Conservation (phyloP, 2,329 filamentous ascomycete species). For the Phaeosphaeriaceae sp. region DNA sequence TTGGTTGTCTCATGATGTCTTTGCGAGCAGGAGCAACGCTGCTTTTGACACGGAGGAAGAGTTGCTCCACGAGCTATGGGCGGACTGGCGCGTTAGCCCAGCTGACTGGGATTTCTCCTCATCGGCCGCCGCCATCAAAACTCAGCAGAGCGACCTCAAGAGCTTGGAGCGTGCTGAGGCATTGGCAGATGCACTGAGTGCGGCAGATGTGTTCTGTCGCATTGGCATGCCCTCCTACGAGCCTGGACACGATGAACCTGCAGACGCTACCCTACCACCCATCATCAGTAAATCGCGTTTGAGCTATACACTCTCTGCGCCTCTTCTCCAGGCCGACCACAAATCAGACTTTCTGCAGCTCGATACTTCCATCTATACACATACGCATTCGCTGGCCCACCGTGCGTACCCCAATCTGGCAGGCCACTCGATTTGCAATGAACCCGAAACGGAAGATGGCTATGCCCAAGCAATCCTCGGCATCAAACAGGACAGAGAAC, state of each 20-base stretch:
- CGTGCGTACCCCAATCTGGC: constrained; percentile 18
- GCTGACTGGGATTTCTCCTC: constrained; percentile 58
- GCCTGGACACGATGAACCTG: constrained; percentile 48
- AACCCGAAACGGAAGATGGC: constrained; percentile 18
- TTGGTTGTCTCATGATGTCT: constrained; percentile 70
- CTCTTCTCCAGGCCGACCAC: constrained; percentile 62
- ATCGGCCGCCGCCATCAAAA: background rate
- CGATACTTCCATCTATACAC: constrained; percentile 43
- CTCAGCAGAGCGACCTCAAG: background rate
- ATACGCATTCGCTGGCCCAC: constrained; percentile 27
- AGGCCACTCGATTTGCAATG: background rate
- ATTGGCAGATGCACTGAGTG: constrained; percentile 69
- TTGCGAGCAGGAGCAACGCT: constrained; percentile 48
- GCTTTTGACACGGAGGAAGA: constrained; percentile 66
- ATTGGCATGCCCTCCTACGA: constrained; percentile 55
- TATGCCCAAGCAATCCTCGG: constrained; percentile 39
- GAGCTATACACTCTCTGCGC: constrained; percentile 63
- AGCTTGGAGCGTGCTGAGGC: constrained; percentile 60
- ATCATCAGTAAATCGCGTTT: constrained; percentile 62
- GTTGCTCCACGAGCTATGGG: constrained; percentile 69
- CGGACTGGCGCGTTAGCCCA: constrained; percentile 72
- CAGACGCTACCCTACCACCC: constrained; percentile 71
- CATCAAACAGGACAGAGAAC: constrained; percentile 11
- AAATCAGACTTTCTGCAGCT: constrained; percentile 54
- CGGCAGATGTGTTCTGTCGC: constrained; percentile 68